Conservation (phyloP, 2,329 filamentous ascomycete species). For the Anisogramma anomala region DNA sequence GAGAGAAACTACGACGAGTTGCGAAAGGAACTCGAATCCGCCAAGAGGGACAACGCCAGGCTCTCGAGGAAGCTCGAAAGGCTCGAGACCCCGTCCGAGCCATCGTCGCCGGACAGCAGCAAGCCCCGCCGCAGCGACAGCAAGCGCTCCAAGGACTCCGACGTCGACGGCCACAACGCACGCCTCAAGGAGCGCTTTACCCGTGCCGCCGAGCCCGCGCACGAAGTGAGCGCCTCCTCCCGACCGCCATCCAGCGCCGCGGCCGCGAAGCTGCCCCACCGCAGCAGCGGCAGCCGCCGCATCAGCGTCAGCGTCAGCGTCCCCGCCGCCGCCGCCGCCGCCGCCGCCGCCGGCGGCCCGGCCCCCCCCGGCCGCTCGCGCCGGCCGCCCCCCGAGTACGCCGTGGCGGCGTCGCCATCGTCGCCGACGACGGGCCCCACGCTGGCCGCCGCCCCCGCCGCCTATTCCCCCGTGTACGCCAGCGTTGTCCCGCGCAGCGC, state of each 20-base stretch:
- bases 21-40: slow-evolving; percentile 13
- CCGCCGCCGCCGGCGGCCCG: no score
- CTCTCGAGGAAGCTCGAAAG: slow-evolving; percentile 17
- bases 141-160: slow-evolving; percentile 18
- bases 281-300: slow-evolving; percentile 5
- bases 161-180: no score
- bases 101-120: slow-evolving; percentile 16
- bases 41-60: slow-evolving; percentile 15
- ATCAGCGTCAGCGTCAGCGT: neutral
- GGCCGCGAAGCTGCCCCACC: no score
- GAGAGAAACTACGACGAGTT: slow-evolving; percentile 18
- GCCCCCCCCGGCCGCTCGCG: no score
- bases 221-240: slow-evolving; percentile 18
- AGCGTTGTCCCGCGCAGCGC: no score
- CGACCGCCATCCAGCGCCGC: slow-evolving; percentile 7
- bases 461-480: no score
- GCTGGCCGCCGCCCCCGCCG: no score
- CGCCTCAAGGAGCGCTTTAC: slow-evolving; percentile 24
- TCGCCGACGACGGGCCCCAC: no score
- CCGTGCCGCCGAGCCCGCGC: slow-evolving; percentile 19
- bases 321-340: no score
- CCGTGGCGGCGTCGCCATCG: no score
- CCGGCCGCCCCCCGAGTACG: no score
- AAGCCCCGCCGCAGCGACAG: slow-evolving; percentile 20
- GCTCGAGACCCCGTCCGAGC: slow-evolving; percentile 17